Conservation (phyloP, 257 asterid genomes). For the Petunia axillaris region DNA sequence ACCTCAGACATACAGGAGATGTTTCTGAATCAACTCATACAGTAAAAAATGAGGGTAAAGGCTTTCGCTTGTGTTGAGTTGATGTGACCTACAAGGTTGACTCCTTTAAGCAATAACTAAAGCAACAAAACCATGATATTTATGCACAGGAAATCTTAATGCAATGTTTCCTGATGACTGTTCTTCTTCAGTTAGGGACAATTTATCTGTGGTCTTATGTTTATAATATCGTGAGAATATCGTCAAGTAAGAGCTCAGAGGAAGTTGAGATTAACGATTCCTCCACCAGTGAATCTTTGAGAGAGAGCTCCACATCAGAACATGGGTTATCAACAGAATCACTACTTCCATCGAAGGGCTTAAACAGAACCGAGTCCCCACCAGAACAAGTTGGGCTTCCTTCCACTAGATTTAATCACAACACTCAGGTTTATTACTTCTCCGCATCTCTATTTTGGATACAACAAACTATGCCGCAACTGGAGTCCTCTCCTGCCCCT, state of each 20-base stretch:
- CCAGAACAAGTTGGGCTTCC: slow-evolving; percentile 47
- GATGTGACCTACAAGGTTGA: no score
- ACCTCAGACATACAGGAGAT: no score
- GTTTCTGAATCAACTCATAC: no score
- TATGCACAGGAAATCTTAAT: slow-evolving; percentile 4
- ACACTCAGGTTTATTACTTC: slow-evolving; percentile 47
- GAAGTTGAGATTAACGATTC: slow-evolving; percentile 59
- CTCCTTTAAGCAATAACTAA: no score
- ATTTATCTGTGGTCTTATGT: slow-evolving; percentile 84
- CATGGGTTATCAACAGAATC: slow-evolving; percentile 51
- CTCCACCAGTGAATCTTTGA: slow-evolving; percentile 39
- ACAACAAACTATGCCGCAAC: neutral
- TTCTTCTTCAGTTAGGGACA: slow-evolving; percentile 67
- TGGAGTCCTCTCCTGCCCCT: neutral
- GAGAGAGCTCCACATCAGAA: slow-evolving; percentile 40
- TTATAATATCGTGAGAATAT: slow-evolving; percentile 72
- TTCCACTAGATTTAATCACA: slow-evolving; percentile 37
- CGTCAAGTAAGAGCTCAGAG: slow-evolving; percentile 53
- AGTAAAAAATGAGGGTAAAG: no score
- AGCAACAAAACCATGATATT: neutral
- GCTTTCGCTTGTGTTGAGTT: no score
- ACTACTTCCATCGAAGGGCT: slow-evolving; percentile 53
- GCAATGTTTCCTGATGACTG: neutral
- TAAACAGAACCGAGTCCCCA: slow-evolving; percentile 37
- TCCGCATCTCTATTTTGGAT: slow-evolving; percentile 11